phyloP scores from a whole-genome alignment of 345 rosid genomes.

The Populus nigra region DNA sequence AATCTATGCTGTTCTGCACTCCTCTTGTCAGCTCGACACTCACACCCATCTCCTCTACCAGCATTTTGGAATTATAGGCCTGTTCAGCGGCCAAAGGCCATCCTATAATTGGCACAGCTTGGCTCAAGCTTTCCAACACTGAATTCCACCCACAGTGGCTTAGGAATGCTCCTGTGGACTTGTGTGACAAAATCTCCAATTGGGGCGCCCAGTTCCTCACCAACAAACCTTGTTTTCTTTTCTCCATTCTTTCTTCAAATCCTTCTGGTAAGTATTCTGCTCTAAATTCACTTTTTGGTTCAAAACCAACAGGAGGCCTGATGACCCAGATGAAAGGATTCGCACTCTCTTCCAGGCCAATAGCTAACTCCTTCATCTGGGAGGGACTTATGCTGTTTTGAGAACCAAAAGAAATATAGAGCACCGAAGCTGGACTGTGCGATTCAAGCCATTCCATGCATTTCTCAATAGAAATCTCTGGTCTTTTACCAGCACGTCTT shows the following conservation, averaged over 20 bases:
- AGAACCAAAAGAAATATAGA: conserved; percentile 51
- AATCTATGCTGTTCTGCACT: conserved; percentile 4
- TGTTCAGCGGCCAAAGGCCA: conserved; percentile 61
- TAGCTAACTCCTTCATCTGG: conserved; percentile 48
- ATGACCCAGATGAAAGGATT: conserved; percentile 52
- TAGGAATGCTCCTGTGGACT: conserved; percentile 43
- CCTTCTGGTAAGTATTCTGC: conserved; percentile 51
- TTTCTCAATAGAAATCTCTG: conserved; percentile 29
- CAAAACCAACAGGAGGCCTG: conserved; percentile 47
- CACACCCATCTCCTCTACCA: conserved; percentile 53
- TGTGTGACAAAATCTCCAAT: conserved; percentile 44
- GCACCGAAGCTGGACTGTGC: conserved; percentile 31
- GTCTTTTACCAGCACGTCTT: conserved; percentile 24
- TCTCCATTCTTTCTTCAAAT: conserved; percentile 30
- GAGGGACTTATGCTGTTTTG: conserved; percentile 41
- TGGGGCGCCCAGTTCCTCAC: conserved; percentile 28
- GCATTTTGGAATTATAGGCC: conserved; percentile 44
- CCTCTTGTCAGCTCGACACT: conserved; percentile 48
- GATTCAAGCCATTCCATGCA: conserved; percentile 42
- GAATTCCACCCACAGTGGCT: conserved; percentile 68
- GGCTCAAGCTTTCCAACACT: conserved; percentile 49
- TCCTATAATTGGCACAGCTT: conserved; percentile 49
- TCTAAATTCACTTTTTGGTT: conserved; percentile 33
- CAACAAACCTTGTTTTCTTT: conserved; percentile 24
- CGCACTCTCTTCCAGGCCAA: conserved; percentile 39